Base-by-base conservation (phyloP, 129 eudicot species). In the Escallonia rubra region DNA sequence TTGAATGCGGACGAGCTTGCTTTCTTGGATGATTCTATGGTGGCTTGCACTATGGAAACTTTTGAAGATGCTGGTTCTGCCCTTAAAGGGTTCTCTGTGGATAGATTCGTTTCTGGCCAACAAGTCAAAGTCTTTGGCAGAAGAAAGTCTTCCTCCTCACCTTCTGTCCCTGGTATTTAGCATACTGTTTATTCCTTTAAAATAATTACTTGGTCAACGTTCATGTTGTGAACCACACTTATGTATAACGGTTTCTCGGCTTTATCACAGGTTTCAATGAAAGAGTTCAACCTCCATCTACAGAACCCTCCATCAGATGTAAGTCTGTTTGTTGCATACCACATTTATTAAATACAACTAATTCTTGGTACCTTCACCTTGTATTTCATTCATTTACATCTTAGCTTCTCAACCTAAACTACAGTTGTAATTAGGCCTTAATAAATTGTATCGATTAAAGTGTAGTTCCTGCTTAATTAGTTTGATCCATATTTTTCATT, bases 81-180 rank as follows among this genome's bases (percentile, higher is more conserved):
- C 9, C 85, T 85, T 5, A 83, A 74, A 76, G 96, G 96, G 2
- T 83, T 89, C 59, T 85, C 96, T 68, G 90, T 89, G 73, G 96
- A 89, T 75, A 78, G 87, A 74, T 89, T 89, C 65, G 59, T 80
- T 69, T 75, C 85, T 55, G 96, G 96, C 3, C 92, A 85, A 72
- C 96, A 80, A 64, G 56, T 89, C 80, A 89, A 89, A 82, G 96
- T 89, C 5, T 80, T 89, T 68, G 96, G 96, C 45, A 80, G 96
- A 72, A 80, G 83, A 76, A 89, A 83, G 76, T 70, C 88, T 55
- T 63, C 75, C 41, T 69, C 72, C 40, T 54, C 82, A 3, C 4
- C 69, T 66, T 68, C 67, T 40, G 41, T 66, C 44, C 57, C 69
- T 58, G 34, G 34, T 23, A 23, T 23, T 23, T 23, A 23, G 34